Conservation (phyloP, 305 asterid genomes). For the Rubia tinctorum region DNA sequence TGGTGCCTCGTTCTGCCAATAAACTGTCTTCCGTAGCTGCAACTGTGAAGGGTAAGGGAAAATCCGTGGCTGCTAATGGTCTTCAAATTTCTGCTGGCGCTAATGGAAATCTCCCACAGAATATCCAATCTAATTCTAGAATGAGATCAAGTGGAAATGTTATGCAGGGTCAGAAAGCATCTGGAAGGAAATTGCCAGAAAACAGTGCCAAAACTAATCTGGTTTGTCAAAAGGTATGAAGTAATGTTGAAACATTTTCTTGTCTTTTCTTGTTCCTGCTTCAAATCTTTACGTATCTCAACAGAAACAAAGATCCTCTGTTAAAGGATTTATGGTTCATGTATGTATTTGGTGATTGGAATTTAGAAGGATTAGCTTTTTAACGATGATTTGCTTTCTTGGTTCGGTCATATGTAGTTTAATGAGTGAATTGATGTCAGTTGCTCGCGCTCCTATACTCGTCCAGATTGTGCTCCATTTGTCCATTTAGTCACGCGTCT, state of each 20-base stretch:
- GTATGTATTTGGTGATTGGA: too few species aligned
- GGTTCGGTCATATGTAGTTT: neutral
- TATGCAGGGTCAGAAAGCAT: slow-evolving; percentile 9
- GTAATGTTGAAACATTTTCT: neutral
- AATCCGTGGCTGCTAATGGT: neutral
- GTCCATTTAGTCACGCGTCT: neutral
- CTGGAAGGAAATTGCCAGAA: slow-evolving; percentile 6
- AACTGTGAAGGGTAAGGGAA: slow-evolving; percentile 3
- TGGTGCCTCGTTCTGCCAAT: slow-evolving; percentile 10
- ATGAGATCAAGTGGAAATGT: neutral
- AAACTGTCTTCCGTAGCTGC: neutral
- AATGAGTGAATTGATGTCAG: neutral
- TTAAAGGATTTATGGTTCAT: neutral
- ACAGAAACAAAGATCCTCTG: neutral
- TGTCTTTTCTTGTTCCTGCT: neutral
- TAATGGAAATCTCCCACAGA: slow-evolving; percentile 9
- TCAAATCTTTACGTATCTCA: neutral
- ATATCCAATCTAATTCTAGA: neutral
- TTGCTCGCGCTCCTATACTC: neutral
- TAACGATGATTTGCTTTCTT: neutral
- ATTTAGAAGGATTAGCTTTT: neutral
- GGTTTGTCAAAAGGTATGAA: slow-evolving; percentile 9
- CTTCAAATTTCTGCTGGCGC: slow-evolving; percentile 3
- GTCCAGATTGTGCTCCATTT: neutral
- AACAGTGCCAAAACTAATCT: slow-evolving; percentile 8